Conservation (phyloP, 371 early-diverging fungal genomes). For the Circinella umbellata region DNA sequence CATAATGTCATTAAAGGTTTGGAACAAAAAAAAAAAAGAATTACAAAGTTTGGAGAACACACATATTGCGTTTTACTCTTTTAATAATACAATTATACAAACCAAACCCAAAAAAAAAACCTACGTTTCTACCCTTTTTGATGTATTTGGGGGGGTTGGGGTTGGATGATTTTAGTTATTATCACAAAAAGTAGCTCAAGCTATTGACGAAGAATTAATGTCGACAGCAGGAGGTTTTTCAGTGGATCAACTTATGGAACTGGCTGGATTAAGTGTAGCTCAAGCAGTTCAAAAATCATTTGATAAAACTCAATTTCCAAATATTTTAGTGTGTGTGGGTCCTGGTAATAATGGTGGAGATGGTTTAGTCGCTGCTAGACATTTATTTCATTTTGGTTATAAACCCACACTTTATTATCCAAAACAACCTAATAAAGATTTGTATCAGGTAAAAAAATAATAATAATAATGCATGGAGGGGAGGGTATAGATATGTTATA, state of each 20-base stretch:
- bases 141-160: too few relatives aligned
- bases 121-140: too few relatives aligned
- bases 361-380: constrained; percentile 92
- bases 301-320: constrained; percentile 47
- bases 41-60: too few relatives aligned
- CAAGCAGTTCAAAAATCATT: constrained; percentile 82
- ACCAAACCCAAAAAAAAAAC: too few relatives aligned
- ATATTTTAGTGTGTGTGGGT: constrained; percentile 78
- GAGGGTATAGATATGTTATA: neutral
- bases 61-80: too few relatives aligned
- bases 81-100: too few relatives aligned
- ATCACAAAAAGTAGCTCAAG: constrained; percentile 77
- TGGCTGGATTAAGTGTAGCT: constrained; percentile 92
- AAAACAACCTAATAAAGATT: constrained; percentile 70
- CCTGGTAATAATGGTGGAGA: constrained; percentile 98
- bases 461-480: neutral
- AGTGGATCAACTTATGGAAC: constrained; percentile 90
- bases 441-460: constrained; percentile 65
- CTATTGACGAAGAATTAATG: constrained; percentile 88
- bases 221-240: constrained; percentile 80
- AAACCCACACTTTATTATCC: constrained; percentile 79
- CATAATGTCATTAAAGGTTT: too few relatives aligned
- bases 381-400: constrained; percentile 88
- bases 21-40: too few relatives aligned
- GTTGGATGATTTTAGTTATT: constrained; percentile 53